These are phyloP conservation scores for Lentinula novae-zelandiae DNA, from an alignment of 1,284 basidiomycete species.

Conservation along the genomic window DNA sequence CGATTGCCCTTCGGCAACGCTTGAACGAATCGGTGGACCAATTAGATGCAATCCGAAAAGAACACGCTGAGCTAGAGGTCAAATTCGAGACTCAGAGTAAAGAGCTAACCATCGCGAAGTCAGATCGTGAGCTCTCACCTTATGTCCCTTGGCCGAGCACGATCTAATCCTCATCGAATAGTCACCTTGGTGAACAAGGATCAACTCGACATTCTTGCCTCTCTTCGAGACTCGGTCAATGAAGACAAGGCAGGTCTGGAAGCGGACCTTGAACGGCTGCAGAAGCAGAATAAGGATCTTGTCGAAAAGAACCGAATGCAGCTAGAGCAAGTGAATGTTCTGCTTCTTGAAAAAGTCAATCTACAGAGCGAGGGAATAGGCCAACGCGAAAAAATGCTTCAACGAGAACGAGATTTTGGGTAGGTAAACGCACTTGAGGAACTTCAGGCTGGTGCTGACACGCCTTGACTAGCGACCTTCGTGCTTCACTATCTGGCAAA, in stretches of 20 bases:
- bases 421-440: slow-evolving; percentile 28
- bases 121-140: slow-evolving; percentile 63
- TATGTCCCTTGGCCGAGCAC: slow-evolving; percentile 1
- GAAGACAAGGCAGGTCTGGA: slow-evolving; percentile 82
- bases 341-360: slow-evolving; percentile 89
- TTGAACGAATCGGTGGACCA: slow-evolving; percentile 87
- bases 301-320: slow-evolving; percentile 88
- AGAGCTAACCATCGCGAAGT: slow-evolving; percentile 81
- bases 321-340: slow-evolving; percentile 82
- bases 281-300: slow-evolving; percentile 68
- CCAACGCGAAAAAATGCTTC: slow-evolving; percentile 79
- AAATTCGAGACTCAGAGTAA: slow-evolving; percentile 62
- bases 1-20: slow-evolving; percentile 82
- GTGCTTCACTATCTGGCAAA: slow-evolving; percentile 67
- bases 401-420: slow-evolving; percentile 79
- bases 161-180: slow-evolving; percentile 25
- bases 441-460: neutral
- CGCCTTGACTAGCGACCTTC: slow-evolving; percentile 55
- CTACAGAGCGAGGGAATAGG: slow-evolving; percentile 85
- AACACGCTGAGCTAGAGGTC: slow-evolving; percentile 70
- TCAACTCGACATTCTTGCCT: slow-evolving; percentile 78
- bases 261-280: slow-evolving; percentile 60
- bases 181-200: slow-evolving; percentile 85
- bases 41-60: slow-evolving; percentile 69
- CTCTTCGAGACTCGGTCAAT: slow-evolving; percentile 83